Base-by-base conservation (phyloP, 495 filamentous ascomycete species). In the Talaromyces proteolyticus region DNA sequence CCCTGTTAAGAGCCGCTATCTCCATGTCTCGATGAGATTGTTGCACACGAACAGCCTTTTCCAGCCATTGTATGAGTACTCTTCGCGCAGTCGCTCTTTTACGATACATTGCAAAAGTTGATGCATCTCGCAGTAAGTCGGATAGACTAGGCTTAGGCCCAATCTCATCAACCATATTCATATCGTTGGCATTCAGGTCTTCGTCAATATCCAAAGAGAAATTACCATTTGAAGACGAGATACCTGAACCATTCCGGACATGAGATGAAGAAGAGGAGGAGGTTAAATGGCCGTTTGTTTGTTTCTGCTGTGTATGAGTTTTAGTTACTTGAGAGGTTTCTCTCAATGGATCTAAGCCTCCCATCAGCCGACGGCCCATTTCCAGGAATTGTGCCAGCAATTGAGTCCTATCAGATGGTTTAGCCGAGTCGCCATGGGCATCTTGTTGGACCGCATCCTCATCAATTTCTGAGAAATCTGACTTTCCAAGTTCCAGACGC, bases 101-200 rank as follows among this genome's bases (percentile, higher is more conserved):
- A 44, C 72, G 71, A 44, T 74, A 77, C 58, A 75, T 67, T 22
- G 76, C 73, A 57, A 86, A 83, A 3, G 72, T 78, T 16, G 80
- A 74, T 14, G 80, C 81, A 60, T 85, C 77, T 24, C 73, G 69
- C 11, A 79, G 57, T 49, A 85, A 57, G 54, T 82, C 77, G 1
- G 77, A 78, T 29, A 78, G 65, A 17, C 80, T 75, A 1, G 76
- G 80, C 36, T 68, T 63, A 52, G 77, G 76, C 4, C 79, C 52
- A 49, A 76, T 59, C 49, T 76, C 68, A 24, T 64, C 64, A 12
- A 37, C 19, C 19, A 44, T 24, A 38, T 60, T 59, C 2, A 57
- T 59, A 40, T 59, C 53, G 19, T 58, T 46, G 20, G 63, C 58
- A 25, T 44, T 21, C 5, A 46, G 5, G 10, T 44, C n/a, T 38